phyloP scores from a whole-genome alignment of 192 early-diverging fungal genomes.

The Polychytrium aggregatum region DNA sequence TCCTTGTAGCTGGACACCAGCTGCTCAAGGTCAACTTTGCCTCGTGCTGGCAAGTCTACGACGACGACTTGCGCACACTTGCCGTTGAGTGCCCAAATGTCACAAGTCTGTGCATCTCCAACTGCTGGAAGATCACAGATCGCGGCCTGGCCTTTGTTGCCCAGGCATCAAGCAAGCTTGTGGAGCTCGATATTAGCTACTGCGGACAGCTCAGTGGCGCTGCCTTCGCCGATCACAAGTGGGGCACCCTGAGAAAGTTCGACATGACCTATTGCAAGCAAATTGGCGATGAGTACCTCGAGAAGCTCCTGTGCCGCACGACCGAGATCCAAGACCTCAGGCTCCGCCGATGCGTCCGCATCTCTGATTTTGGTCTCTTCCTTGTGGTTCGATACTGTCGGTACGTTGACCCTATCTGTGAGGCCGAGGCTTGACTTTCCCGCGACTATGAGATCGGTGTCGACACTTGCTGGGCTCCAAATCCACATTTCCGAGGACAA shows the following conservation, averaged over 20 bases:
- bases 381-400: slow-evolving; percentile 35
- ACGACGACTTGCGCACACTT: slow-evolving; percentile 22
- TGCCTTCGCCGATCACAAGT: slow-evolving; percentile 27
- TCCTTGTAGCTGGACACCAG: slow-evolving; percentile 9
- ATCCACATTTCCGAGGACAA: no score
- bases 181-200: slow-evolving; percentile 30
- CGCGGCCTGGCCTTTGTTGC: slow-evolving; percentile 23
- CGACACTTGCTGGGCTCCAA: no score
- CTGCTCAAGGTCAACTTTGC: slow-evolving; percentile 16
- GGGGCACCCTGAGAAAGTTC: slow-evolving; percentile 18
- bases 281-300: slow-evolving; percentile 32
- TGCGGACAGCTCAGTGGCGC: slow-evolving; percentile 37
- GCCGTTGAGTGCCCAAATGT: slow-evolving; percentile 29
- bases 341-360: slow-evolving; percentile 27
- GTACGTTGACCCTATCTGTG: no score
- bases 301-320: slow-evolving; percentile 26
- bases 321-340: slow-evolving; percentile 22
- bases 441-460: no score
- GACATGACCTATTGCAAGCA: slow-evolving; percentile 41
- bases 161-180: slow-evolving; percentile 8
- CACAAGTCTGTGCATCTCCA: slow-evolving; percentile 19
- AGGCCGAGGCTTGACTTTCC: no score
- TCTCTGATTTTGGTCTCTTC: slow-evolving; percentile 41
- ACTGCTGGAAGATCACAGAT: slow-evolving; percentile 47
- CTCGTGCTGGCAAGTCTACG: slow-evolving; percentile 28